Evolutionary conservation across 805 yeast genomes (phyloP), one percentile per base, ranked within the genome.

Genomic region (Spathaspora hagerdaliae): DNA sequence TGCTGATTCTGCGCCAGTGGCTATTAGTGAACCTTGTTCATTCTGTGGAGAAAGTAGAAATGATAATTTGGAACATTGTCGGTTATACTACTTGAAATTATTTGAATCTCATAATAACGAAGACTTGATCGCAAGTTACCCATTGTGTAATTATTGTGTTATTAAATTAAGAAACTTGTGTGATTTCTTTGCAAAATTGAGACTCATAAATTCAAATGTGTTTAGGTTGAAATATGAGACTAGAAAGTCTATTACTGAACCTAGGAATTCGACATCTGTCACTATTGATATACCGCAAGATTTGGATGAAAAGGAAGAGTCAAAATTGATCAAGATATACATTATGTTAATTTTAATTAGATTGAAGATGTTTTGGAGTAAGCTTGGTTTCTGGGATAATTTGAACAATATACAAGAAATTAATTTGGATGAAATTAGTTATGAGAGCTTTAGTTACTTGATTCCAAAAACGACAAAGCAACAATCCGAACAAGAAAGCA

Each of bases 81-180:
- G 98, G 51, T 65, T 88, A 51, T 87, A 90, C 60, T 76, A 78
- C 45, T 67, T 91, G 58, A 83, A 81, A 51, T 56, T 71, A 67
- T 78, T 43, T 64, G 73, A 57, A 19, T 43, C 49, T 38, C 57
- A 51, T 34, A 69, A 58, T 42, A 41, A 48, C 6, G 60, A 58
- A 37, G 67, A 64, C 45, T 58, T 62, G 42, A 51, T 63, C 14
- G 70, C 69, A 49, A 59, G 69, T 4, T 85, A 85, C 57, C 86
- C 95, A 12, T 70, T 91, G 31, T 92, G 97, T 60, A 83, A 84
- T 49, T 83, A 81, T 55, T 92, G 98, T 65, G 74, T 94, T 39
- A 73, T 82, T 44, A 83, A 88, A 57, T 74, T 90, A 42, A 78
- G 98, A 56, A 81, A 87, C 47, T 78, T 85, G 1, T 88, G 97